phyloP scores from a whole-genome alignment of 2,329 filamentous ascomycete species.

The Colletotrichum abscissum region DNA sequence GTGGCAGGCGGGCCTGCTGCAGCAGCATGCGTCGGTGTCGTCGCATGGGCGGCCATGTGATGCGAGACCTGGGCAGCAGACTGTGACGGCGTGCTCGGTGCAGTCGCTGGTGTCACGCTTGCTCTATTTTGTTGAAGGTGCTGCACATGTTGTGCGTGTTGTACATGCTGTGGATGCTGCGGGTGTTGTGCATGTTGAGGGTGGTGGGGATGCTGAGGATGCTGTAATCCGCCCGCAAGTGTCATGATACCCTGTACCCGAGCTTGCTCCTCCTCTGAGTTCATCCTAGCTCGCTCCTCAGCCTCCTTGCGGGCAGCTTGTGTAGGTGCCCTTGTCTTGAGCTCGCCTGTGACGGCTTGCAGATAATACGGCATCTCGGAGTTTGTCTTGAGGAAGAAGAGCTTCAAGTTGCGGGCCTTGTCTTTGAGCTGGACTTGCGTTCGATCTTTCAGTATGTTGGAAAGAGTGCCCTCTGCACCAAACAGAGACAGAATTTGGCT shows the following conservation, averaged over 20 bases:
- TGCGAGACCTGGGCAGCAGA: conserved; percentile 30
- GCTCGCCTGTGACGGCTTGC: conserved; percentile 87
- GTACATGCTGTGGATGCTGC: neutral
- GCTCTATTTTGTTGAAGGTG: conserved; percentile 32
- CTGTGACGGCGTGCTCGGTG: conserved; percentile 21
- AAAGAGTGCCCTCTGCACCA: conserved; percentile 82
- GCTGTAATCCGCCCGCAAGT: conserved; percentile 62
- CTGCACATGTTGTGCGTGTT: neutral
- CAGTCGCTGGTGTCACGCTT: conserved; percentile 23
- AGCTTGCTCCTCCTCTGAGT: conserved; percentile 69
- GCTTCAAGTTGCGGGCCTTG: conserved; percentile 88
- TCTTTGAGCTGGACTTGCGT: conserved; percentile 95
- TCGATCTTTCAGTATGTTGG: conserved; percentile 85
- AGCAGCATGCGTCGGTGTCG: conserved; percentile 24
- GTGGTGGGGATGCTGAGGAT: conserved; percentile 26
- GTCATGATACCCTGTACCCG: conserved; percentile 71
- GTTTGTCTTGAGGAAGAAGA: conserved; percentile 92
- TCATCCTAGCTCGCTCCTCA: conserved; percentile 70
- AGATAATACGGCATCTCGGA: conserved; percentile 92
- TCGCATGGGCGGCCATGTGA: conserved; percentile 21
- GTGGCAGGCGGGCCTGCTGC: conserved; percentile 20
- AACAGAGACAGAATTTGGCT: conserved; percentile 90
- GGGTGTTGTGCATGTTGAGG: neutral
- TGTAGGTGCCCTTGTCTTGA: conserved; percentile 85
- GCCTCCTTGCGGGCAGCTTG: conserved; percentile 77